Percentiles rank a stretch among this genome's conserved stretches.
Evolutionary conservation across 1,284 basidiomycete genomes (phyloP).

Genomic region (Ganoderma meredithae): DNA sequence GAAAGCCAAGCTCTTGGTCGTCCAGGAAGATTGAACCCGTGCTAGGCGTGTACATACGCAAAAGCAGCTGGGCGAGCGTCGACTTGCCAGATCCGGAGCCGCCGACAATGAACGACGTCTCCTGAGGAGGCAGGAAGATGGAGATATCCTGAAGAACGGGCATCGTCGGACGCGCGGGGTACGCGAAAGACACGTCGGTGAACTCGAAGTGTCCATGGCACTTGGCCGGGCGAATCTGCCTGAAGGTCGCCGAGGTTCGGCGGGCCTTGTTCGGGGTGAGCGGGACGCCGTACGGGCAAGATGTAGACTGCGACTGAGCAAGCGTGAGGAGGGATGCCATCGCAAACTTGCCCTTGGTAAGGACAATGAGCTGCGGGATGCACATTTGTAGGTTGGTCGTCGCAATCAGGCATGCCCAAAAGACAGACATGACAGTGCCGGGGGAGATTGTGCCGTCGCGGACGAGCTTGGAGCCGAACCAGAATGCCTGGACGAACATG

Average conservation of each 20-base stretch:
- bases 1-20: slow-evolving; percentile 78
- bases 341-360: slow-evolving; percentile 89
- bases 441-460: slow-evolving; percentile 70
- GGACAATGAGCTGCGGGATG: slow-evolving; percentile 79
- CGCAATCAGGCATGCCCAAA: slow-evolving; percentile 95
- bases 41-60: slow-evolving; percentile 78
- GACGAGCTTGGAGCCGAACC: slow-evolving; percentile 93
- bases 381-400: slow-evolving; percentile 87
- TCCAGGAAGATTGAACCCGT: slow-evolving; percentile 79
- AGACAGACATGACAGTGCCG: slow-evolving; percentile 92
- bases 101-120: slow-evolving; percentile 94
- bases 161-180: slow-evolving; percentile 80
- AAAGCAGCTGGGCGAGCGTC: slow-evolving; percentile 86
- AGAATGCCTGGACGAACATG: slow-evolving; percentile 98
- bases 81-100: slow-evolving; percentile 92
- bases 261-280: slow-evolving; percentile 34
- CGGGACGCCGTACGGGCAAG: slow-evolving; percentile 22
- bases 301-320: slow-evolving; percentile 49
- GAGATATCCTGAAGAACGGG: slow-evolving; percentile 70
- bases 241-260: slow-evolving; percentile 48
- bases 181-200: slow-evolving; percentile 82
- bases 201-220: slow-evolving; percentile 84
- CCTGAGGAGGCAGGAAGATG: slow-evolving; percentile 83
- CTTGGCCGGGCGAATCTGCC: slow-evolving; percentile 63
- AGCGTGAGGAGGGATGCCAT: slow-evolving; percentile 78